Conservation (phyloP, 192 early-diverging fungal genomes). For the Blastocladiella britannica region DNA sequence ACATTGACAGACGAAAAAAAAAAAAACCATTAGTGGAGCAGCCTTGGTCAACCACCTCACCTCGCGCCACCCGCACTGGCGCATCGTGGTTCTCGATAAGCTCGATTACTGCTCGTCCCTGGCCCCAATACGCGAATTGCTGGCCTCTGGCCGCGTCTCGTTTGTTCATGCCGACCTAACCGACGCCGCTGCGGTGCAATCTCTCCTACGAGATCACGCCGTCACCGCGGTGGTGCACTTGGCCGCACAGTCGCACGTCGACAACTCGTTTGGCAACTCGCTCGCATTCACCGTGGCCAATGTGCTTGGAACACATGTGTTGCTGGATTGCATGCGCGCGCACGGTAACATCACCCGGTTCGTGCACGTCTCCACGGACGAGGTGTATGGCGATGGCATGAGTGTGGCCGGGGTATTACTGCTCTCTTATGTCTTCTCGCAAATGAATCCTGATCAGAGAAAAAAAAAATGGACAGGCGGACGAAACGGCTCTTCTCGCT, state of each 20-base stretch:
- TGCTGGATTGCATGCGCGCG: slow-evolving; percentile 44
- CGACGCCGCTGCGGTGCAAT: slow-evolving; percentile 5
- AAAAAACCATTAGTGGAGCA: slow-evolving; percentile 30
- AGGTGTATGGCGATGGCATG: slow-evolving; percentile 55
- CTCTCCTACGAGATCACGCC: slow-evolving; percentile 43
- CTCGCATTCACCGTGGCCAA: slow-evolving; percentile 58
- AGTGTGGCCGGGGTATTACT: background rate
- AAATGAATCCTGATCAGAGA: too few species aligned
- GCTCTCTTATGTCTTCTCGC: slow-evolving; percentile 3
- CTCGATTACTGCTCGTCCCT: slow-evolving; percentile 57
- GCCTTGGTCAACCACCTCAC: slow-evolving; percentile 39
- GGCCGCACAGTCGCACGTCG: slow-evolving; percentile 64
- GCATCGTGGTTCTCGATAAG: slow-evolving; percentile 45
- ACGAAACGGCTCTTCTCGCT: slow-evolving; percentile 37
- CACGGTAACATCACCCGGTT: slow-evolving; percentile 33
- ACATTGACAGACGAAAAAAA: background rate
- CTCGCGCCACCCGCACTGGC: slow-evolving; percentile 41
- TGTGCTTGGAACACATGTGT: slow-evolving; percentile 59
- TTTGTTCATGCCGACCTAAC: slow-evolving; percentile 18
- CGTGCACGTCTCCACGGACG: slow-evolving; percentile 61
- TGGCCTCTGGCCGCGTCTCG: slow-evolving; percentile 25
- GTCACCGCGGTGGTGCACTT: slow-evolving; percentile 54
- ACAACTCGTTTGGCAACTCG: slow-evolving; percentile 67
- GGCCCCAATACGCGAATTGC: slow-evolving; percentile 25
- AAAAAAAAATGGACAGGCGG: too few species aligned